Conservation (phyloP, 768 basidiomycete species). For the Steccherinum ochraceum region DNA sequence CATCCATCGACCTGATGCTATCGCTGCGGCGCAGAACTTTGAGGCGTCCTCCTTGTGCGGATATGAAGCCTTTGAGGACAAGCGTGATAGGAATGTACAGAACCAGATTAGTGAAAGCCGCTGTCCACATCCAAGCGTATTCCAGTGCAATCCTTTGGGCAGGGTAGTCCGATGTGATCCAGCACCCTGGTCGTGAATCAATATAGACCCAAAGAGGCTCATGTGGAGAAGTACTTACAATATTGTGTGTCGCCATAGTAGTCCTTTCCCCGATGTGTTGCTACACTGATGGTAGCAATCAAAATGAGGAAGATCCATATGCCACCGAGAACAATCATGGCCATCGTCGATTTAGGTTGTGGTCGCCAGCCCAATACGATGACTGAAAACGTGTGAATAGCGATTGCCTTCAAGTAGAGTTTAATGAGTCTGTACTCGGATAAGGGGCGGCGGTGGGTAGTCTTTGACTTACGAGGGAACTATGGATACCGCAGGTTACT, state of each 20-base stretch:
- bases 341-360: constrained; percentile 23
- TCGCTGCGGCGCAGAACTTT: constrained; percentile 10
- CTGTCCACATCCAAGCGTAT: constrained; percentile 48
- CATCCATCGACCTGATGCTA: constrained; percentile 9
- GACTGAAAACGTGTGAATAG: constrained; percentile 33
- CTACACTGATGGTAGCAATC: constrained; percentile 32
- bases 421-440: too few relatives aligned
- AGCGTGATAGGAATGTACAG: constrained; percentile 41
- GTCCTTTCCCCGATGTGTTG: constrained; percentile 24
- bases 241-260: constrained; percentile 40
- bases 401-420: constrained; percentile 22
- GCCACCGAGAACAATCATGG: constrained; percentile 23
- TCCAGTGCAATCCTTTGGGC: constrained; percentile 39
- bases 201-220: not conserved
- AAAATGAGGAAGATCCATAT: constrained; percentile 38
- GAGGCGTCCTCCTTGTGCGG: constrained; percentile 25
- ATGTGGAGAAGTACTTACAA: constrained; percentile 20
- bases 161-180: constrained; percentile 33
- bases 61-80: constrained; percentile 31
- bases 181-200: constrained; percentile 37
- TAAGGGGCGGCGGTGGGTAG: too few relatives aligned
- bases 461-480: constrained; percentile 14
- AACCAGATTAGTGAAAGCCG: constrained; percentile 34
- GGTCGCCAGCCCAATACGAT: constrained; percentile 29
- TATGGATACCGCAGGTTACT: not conserved